Conservation (phyloP, 1,284 basidiomycete species). For the Kalmanozyma brasiliensis region DNA sequence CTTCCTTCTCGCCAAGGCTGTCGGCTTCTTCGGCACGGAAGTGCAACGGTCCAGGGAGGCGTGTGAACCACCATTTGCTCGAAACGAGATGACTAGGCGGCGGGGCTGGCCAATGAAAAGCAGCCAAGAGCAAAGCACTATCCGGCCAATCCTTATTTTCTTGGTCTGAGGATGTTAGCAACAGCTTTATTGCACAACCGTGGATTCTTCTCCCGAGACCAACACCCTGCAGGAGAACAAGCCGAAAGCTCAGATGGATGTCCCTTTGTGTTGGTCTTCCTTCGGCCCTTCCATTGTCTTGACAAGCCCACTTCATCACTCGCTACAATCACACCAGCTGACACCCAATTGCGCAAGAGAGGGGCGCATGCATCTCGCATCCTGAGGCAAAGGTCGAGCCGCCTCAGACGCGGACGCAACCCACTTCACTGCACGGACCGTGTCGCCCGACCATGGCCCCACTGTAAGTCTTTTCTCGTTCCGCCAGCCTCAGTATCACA, state of each 20-base stretch:
- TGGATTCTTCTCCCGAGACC: too few species aligned
- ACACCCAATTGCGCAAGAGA: not conserved
- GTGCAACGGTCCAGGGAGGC: too few species aligned
- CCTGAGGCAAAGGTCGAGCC: not conserved
- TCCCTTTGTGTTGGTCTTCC: slow-evolving; percentile 1
- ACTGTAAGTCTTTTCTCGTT: slow-evolving; percentile 29
- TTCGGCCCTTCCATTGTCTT: slow-evolving; percentile 2
- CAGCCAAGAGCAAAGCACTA: slow-evolving; percentile 4
- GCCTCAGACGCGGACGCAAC: not conserved
- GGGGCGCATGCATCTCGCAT: not conserved
- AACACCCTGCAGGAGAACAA: too few species aligned
- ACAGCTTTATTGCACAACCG: not conserved
- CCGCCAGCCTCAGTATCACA: too few species aligned
- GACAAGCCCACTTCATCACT: slow-evolving; percentile 1
- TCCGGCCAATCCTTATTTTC: slow-evolving; percentile 14
- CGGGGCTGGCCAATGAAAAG: slow-evolving; percentile 36
- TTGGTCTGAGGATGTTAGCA: slow-evolving; percentile 5
- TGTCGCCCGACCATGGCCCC: slow-evolving; percentile 21
- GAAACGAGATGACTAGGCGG: slow-evolving; percentile 13
- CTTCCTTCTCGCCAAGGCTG: too few species aligned
- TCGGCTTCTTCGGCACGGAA: too few species aligned
- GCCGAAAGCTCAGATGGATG: not conserved
- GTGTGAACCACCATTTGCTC: too few species aligned
- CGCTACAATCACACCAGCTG: slow-evolving; percentile 14
- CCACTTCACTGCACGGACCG: slow-evolving; percentile 21